Percentiles rank a stretch among this genome's conserved stretches.
These are phyloP conservation scores for Cladophialophora carrionii DNA, from an alignment of 2,329 filamentous ascomycete genomes.

Conservation along the genomic window DNA sequence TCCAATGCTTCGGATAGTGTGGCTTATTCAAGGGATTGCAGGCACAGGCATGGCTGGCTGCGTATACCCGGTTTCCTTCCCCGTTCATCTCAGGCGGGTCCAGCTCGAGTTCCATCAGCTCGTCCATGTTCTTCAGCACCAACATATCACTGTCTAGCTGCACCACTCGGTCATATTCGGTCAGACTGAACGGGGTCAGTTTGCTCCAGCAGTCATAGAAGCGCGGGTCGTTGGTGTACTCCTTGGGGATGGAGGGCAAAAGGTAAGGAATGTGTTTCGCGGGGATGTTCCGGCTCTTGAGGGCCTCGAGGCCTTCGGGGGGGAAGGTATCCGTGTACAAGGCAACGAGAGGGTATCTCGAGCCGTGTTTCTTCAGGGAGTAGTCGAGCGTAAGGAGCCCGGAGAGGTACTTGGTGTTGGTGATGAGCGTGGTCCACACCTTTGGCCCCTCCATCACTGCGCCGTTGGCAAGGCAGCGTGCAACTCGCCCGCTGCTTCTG, in stretches of 20 bases:
- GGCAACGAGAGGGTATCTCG: conserved; percentile 76
- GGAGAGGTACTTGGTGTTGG: conserved; percentile 78
- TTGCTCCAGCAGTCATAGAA: conserved; percentile 94
- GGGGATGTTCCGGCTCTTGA: conserved; percentile 70
- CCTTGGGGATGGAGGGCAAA: conserved; percentile 65
- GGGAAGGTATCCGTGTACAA: conserved; percentile 82
- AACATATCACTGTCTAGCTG: conserved; percentile 91
- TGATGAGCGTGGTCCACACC: conserved; percentile 90
- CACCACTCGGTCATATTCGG: conserved; percentile 76
- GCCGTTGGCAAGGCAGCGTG: conserved; percentile 1
- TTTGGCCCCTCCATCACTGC: conserved; percentile 22
- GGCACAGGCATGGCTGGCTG: conserved; percentile 80
- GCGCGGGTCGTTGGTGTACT: conserved; percentile 76
- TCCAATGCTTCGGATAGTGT: conserved; percentile 74
- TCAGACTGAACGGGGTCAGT: conserved; percentile 74
- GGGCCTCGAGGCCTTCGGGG: conserved; percentile 66
- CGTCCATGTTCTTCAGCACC: conserved; percentile 82
- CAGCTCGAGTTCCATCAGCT: conserved; percentile 80
- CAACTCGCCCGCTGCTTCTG: conserved; percentile 3
- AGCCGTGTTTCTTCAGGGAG: conserved; percentile 67
- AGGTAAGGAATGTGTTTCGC: conserved; percentile 73
- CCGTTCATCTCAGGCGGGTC: conserved; percentile 59
- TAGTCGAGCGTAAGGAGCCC: conserved; percentile 81
- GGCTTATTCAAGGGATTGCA: conserved; percentile 79
- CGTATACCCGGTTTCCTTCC: conserved; percentile 70